These are phyloP conservation scores for Quercus rubra DNA, from an alignment of 306 rosid species.

Conservation along the genomic window DNA sequence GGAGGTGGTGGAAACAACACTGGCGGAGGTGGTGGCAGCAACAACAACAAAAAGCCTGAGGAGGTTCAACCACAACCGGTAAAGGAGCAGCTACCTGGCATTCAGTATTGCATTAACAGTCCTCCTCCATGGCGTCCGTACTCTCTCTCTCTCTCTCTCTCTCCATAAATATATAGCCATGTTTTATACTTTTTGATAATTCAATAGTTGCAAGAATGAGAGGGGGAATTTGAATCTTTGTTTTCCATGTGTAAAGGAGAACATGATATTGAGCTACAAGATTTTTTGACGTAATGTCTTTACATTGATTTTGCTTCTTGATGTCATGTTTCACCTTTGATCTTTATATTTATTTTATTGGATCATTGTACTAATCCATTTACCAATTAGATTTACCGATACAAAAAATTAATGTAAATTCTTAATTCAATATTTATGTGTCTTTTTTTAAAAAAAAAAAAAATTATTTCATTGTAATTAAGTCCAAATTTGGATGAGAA, in stretches of 20 bases:
- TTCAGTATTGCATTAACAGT: conserved; percentile 72
- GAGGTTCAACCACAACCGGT: conserved; percentile 49
- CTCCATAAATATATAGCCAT: no score
- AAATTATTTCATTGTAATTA: not conserved
- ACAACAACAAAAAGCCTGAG: conserved; percentile 8
- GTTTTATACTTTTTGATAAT: no score
- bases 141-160: not conserved
- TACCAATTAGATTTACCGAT: no score
- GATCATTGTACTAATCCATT: not conserved
- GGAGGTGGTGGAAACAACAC: not conserved
- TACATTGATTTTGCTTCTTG: not conserved
- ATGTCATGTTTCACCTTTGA: not conserved
- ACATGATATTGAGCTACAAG: no score
- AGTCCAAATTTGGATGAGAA: not conserved
- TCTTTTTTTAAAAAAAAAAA: no score
- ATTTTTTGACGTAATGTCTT: no score
- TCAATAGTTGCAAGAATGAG: no score
- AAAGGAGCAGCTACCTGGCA: conserved; percentile 67
- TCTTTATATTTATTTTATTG: not conserved
- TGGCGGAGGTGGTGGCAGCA: not conserved
- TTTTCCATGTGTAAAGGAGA: no score
- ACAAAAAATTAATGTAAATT: not conserved
- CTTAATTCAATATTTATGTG: no score
- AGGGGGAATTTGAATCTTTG: no score
- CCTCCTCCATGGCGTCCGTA: conserved; percentile 82